Conservation (phyloP, 352 stramenopile genomes). For the Plasmopara viticola region DNA sequence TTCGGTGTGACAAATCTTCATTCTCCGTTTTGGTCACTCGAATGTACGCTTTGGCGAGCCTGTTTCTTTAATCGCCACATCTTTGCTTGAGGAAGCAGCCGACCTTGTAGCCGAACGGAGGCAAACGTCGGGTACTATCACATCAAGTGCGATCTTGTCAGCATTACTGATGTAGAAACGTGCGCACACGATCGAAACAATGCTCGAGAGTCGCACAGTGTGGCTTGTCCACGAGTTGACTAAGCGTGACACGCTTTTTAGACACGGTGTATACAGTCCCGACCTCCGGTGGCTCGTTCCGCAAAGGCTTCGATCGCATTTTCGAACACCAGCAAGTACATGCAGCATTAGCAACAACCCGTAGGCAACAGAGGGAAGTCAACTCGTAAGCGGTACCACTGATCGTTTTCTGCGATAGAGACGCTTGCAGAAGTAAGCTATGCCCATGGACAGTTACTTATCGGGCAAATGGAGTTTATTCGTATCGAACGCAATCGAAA, state of each 20-base stretch:
- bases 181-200: constrained; percentile 43
- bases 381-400: constrained; percentile 56
- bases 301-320: too few relatives aligned
- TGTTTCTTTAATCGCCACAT: constrained; percentile 44
- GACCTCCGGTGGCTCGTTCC: too few relatives aligned
- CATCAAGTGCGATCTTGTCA: constrained; percentile 63
- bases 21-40: constrained; percentile 76
- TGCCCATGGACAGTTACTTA: constrained; percentile 63
- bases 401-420: constrained; percentile 75
- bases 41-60: constrained; percentile 81
- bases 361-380: too few relatives aligned
- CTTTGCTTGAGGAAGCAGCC: constrained; percentile 40
- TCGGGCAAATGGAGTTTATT: constrained; percentile 79
- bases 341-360: too few relatives aligned
- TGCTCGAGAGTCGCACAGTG: too few relatives aligned
- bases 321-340: too few relatives aligned
- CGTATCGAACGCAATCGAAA: constrained; percentile 87
- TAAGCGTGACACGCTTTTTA: constrained; percentile 63
- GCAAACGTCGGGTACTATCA: constrained; percentile 70
- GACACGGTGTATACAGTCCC: too few relatives aligned
- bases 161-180: constrained; percentile 78
- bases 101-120: constrained; percentile 60
- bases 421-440: constrained; percentile 67
- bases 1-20: too few relatives aligned
- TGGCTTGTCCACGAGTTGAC: too few relatives aligned